Conservation (phyloP, 495 filamentous ascomycete species). For the Penicillium tannophilum region DNA sequence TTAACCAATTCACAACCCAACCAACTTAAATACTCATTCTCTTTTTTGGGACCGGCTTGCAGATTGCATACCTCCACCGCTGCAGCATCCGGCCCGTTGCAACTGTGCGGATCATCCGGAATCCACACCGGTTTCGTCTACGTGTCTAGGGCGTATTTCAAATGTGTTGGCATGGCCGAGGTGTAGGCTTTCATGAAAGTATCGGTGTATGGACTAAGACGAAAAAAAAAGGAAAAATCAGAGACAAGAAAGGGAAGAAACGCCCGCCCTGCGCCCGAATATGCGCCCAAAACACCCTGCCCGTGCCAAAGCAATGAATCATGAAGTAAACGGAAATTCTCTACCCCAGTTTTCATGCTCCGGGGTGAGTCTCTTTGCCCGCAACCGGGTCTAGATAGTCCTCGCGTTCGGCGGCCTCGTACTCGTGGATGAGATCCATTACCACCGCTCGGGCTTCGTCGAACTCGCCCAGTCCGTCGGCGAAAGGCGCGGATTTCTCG, state of each 20-base stretch:
- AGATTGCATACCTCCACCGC: constrained; percentile 15
- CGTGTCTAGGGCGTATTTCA: constrained; percentile 6
- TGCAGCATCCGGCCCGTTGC: constrained; percentile 16
- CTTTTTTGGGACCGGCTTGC: constrained; percentile 14
- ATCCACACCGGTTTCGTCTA: constrained; percentile 3
- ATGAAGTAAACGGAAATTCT: not conserved
- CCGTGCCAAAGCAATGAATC: constrained; percentile 20
- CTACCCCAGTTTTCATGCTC: constrained; percentile 25
- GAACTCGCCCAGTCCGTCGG: constrained; percentile 89
- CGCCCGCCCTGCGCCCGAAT: constrained; percentile 9
- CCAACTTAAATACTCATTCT: not conserved
- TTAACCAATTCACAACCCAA: not conserved
- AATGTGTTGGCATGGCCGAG: constrained; percentile 2
- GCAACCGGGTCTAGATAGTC: constrained; percentile 78
- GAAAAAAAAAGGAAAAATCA: constrained; percentile 8
- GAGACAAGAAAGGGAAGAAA: constrained; percentile 14
- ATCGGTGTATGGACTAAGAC: constrained; percentile 2
- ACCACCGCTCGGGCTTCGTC: constrained; percentile 92
- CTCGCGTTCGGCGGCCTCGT: constrained; percentile 90
- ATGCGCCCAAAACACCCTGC: constrained; percentile 25
- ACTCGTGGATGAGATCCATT: constrained; percentile 84
- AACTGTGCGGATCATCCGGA: constrained; percentile 17
- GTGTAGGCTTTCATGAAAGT: not conserved
- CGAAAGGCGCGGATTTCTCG: constrained; percentile 90
- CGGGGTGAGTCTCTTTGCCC: constrained; percentile 51